Evolutionary conservation across 768 basidiomycete genomes (phyloP), one percentile per base, ranked within the genome.

Genomic region (Termitomyces sp.): DNA sequence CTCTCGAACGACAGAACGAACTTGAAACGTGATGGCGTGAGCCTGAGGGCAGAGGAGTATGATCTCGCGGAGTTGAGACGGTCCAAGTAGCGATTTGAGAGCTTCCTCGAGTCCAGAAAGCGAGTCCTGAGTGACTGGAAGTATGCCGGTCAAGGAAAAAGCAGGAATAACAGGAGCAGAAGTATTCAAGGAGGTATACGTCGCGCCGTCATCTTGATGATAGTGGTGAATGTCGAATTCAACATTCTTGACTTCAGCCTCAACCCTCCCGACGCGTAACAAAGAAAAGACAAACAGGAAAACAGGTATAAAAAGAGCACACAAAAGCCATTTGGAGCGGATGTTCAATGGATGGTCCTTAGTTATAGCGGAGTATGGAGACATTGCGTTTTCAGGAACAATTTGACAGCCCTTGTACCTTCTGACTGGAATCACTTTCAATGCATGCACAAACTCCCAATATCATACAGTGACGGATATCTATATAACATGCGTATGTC

Each of bases 1-100:
- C 4, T 60, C 56, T 45, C 73, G 78, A 36, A 86, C 70, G 29
- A 61, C 64, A 4, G 66, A 71, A 12, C 77, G 76, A n/a, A 73
- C 70, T 47, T 75, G 70, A 0, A 73, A 51, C 15, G 76, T 66
- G 6, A 81, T 66, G 1, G 67, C 50, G 12, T 74, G 68, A 0
- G 67, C 50, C 11, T 74, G 68, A 0, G 83, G 80, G 65, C 79
- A 82, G 14, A 83, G 68, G 8, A 87, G 65, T 36, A 85, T 66
- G 40, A 87, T 70, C 67, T 85, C 81, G 11, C 70, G 70, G 3
- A 86, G 61, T 43, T 71, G 65, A 6, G 77, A 67, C 3, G 73
- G 65, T 12, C 67, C 67, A 10, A 83, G 70, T 49, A 87, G 71
- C 6, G 77, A 72, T 2, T 62, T 65, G 12, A 87, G 72, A 6